phyloP scores from a whole-genome alignment of 1,284 basidiomycete genomes.

The Erythrobasidium hasegawianum region DNA sequence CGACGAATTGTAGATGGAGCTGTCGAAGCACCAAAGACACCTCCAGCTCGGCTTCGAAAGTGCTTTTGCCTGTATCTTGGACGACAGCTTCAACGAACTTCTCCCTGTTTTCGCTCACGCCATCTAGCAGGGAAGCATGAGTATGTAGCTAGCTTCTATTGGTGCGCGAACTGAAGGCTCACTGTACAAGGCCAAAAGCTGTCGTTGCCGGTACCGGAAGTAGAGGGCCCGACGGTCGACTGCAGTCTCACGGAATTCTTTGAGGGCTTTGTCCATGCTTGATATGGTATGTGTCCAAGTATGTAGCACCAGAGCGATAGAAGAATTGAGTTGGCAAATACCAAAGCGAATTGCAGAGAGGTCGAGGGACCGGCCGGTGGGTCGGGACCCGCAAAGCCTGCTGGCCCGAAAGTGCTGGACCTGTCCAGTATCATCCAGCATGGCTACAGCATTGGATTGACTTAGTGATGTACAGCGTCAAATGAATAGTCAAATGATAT shows the following conservation, averaged over 20 bases:
- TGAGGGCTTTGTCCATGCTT: background rate
- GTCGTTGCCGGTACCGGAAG: slow-evolving; percentile 9
- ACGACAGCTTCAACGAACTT: background rate
- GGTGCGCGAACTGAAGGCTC: background rate
- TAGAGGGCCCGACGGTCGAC: background rate
- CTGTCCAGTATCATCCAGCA: too few species aligned
- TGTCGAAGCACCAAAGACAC: background rate
- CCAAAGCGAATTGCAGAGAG: too few species aligned
- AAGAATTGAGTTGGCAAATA: background rate
- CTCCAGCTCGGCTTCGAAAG: slow-evolving; percentile 1
- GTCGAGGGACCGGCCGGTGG: too few species aligned
- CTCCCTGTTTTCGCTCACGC: background rate
- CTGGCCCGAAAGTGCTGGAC: too few species aligned
- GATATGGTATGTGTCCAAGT: background rate
- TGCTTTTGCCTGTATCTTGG: background rate
- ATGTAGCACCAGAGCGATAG: background rate
- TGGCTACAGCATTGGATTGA: too few species aligned
- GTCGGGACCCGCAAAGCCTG: too few species aligned
- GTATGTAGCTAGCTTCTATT: too few species aligned
- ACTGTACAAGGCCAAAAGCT: slow-evolving; percentile 5
- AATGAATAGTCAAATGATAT: too few species aligned
- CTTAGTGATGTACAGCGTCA: too few species aligned
- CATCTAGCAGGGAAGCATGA: background rate
- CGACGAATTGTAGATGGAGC: slow-evolving; percentile 3
- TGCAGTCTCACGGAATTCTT: background rate